Evolutionary conservation across 2,329 filamentous ascomycete genomes (phyloP).

Genomic region (Pseudocercospora cruenta): DNA sequence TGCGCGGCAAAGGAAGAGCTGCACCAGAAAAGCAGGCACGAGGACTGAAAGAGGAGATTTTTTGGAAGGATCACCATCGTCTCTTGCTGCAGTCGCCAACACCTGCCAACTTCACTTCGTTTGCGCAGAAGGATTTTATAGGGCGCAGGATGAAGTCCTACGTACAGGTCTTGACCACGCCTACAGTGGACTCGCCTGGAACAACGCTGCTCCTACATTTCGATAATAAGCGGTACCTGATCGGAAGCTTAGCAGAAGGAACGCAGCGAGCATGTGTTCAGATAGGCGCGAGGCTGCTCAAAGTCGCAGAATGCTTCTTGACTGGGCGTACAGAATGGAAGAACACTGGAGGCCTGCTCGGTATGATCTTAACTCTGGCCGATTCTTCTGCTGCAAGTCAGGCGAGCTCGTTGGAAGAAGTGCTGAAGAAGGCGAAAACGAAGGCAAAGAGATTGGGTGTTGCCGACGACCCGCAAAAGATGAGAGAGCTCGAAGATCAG

Average conservation of each 20-base stretch:
- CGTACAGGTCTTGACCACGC: slow-evolving; percentile 76
- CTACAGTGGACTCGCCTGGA: slow-evolving; percentile 85
- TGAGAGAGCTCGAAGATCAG: slow-evolving; percentile 36
- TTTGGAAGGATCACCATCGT: slow-evolving; percentile 4
- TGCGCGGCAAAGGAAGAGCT: not conserved
- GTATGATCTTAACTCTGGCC: slow-evolving; percentile 81
- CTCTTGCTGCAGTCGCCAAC: slow-evolving; percentile 13
- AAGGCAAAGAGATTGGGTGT: slow-evolving; percentile 41
- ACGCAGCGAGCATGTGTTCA: slow-evolving; percentile 77
- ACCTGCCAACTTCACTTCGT: slow-evolving; percentile 4
- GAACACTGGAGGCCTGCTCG: slow-evolving; percentile 78
- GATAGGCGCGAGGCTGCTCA: slow-evolving; percentile 65
- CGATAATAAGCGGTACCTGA: slow-evolving; percentile 79
- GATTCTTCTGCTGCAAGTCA: slow-evolving; percentile 60
- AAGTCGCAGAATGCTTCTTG: slow-evolving; percentile 78
- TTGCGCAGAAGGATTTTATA: not conserved
- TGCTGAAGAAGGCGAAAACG: slow-evolving; percentile 42
- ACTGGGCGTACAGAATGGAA: slow-evolving; percentile 77
- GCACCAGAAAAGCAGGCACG: slow-evolving; percentile 6
- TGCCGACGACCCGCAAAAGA: slow-evolving; percentile 28
- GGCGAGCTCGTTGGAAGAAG: slow-evolving; percentile 47
- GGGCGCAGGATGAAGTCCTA: slow-evolving; percentile 66
- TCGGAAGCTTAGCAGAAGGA: slow-evolving; percentile 82
- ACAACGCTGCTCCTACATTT: slow-evolving; percentile 78
- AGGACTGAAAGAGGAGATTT: not conserved